Evolutionary conservation across 352 stramenopile species (phyloP).

Genomic region (Globisporangium heterothallicum): DNA sequence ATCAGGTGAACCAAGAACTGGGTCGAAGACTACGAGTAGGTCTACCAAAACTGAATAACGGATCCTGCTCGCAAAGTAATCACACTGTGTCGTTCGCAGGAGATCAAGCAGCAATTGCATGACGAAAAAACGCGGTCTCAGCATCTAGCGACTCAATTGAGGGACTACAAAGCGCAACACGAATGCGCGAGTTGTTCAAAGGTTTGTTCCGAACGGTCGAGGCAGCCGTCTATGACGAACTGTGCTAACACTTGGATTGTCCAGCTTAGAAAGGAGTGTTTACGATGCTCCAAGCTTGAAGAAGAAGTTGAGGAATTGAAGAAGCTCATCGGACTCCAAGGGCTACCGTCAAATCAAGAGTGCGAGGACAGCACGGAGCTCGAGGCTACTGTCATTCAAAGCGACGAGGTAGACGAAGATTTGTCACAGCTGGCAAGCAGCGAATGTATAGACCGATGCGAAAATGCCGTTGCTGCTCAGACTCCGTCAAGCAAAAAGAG

Average conservation of each 20-base stretch:
- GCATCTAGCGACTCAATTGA: conserved; percentile 25
- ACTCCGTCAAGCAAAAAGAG: neutral
- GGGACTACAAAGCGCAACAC: conserved; percentile 21
- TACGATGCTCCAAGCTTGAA: conserved; percentile 15
- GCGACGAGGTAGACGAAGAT: neutral
- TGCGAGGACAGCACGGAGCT: conserved; percentile 4
- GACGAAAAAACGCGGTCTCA: conserved; percentile 33
- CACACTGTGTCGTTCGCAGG: conserved; percentile 14
- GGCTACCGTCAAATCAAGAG: conserved; percentile 9
- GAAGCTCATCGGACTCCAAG: neutral
- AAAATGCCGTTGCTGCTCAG: neutral
- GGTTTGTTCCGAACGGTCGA: no score
- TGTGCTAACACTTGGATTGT: conserved; percentile 12
- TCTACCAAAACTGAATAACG: neutral
- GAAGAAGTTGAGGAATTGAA: conserved; percentile 12
- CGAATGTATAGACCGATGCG: neutral
- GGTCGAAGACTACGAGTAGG: conserved; percentile 53
- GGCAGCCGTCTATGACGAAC: no score
- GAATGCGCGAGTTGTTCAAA: conserved; percentile 7
- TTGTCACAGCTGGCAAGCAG: neutral
- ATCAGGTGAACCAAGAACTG: conserved; percentile 72
- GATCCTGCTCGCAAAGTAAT: neutral
- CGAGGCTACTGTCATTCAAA: conserved; percentile 7
- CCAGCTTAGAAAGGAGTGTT: conserved; percentile 8
- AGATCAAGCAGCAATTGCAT: conserved; percentile 41